Base-by-base conservation (phyloP, 768 basidiomycete species). In the Panellus pusillus region DNA sequence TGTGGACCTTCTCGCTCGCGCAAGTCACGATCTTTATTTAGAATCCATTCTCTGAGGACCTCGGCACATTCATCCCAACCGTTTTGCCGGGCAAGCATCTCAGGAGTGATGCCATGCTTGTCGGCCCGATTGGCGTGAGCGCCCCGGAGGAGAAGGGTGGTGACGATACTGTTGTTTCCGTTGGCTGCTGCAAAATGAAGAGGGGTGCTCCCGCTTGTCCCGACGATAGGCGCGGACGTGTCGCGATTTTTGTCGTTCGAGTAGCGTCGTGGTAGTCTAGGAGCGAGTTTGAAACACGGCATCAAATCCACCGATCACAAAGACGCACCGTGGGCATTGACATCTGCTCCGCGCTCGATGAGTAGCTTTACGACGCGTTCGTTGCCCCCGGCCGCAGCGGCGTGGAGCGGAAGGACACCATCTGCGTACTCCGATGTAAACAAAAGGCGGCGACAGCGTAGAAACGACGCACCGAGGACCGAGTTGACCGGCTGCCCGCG, bases 121-220 rank as follows among this genome's bases (percentile, higher is more conserved):
- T 99, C 96, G 6, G 86, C 68, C 40, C 85, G 82, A 68, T 87
- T 78, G 18, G 93, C 83, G 54, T 83, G 79, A 8, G 96, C 97
- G 44, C 94, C 94, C 58, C 84, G 85, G 15, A 87, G 80, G 36
- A 99, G 84, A 39, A 99, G 84, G 32, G 89, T 82, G 55, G 77
- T 79, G 41, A 93, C 83, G 61, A 94, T 84, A 20, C 77, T 70
- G 28, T 81, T 81, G 71, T 99, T 92, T 3, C 95, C 95, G 63
- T 97, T 94, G 27, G 96, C 94, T 31, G 94, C 89, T 13, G 97
- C 96, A 67, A 98, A 99, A 68, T 99, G 97, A 20, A 98, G 84
- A 0, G 97, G 93, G 0, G 96, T 97, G 4, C 89, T 89, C 29
- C 94, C 95, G n/a, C 88, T 87, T 7, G 84, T 82, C 41, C 88